phyloP scores from a whole-genome alignment of 352 stramenopile genomes.

The Phytophthora fragariae region DNA sequence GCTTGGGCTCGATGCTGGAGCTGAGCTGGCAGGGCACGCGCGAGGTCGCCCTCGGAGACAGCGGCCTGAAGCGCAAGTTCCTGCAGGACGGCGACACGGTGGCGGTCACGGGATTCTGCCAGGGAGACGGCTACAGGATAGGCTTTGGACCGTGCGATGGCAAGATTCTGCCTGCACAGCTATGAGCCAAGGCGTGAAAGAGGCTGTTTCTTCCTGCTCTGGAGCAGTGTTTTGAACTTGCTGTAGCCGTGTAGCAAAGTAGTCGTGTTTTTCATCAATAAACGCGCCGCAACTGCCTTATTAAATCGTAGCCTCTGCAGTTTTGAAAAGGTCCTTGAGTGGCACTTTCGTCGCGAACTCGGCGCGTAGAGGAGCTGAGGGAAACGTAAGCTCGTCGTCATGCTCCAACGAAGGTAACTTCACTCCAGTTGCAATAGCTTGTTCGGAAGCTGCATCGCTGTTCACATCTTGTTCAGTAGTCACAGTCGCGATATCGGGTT shows the following conservation, averaged over 20 bases:
- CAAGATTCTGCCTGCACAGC: constrained; percentile 89
- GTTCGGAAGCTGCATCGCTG: not conserved
- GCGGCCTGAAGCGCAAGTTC: constrained; percentile 91
- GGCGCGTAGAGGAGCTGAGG: constrained; percentile 30
- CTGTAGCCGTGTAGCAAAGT: not conserved
- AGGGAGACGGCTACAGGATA: constrained; percentile 92
- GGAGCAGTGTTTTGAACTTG: not conserved
- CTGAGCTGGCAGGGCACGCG: constrained; percentile 95
- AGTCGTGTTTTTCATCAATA: constrained; percentile 2
- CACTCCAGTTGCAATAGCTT: constrained; percentile 4
- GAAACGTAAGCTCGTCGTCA: constrained; percentile 43
- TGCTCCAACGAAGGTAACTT: constrained; percentile 33
- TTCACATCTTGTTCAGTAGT: constrained; percentile 14
- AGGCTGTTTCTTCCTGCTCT: no score
- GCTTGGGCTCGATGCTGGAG: constrained; percentile 96
- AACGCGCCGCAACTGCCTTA: constrained; percentile 2
- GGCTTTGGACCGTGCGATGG: constrained; percentile 95
- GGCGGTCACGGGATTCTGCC: constrained; percentile 92
- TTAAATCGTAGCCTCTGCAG: constrained; percentile 54
- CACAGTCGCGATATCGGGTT: not conserved
- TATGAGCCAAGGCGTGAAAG: constrained; percentile 41
- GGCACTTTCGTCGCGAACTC: constrained; percentile 44
- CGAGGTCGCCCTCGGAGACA: constrained; percentile 78
- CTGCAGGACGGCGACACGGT: constrained; percentile 96
- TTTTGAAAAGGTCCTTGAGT: constrained; percentile 53